Evolutionary conservation across 1,139 yeast species (phyloP).

Genomic region (Nakaseomyces uthaithaninus): DNA sequence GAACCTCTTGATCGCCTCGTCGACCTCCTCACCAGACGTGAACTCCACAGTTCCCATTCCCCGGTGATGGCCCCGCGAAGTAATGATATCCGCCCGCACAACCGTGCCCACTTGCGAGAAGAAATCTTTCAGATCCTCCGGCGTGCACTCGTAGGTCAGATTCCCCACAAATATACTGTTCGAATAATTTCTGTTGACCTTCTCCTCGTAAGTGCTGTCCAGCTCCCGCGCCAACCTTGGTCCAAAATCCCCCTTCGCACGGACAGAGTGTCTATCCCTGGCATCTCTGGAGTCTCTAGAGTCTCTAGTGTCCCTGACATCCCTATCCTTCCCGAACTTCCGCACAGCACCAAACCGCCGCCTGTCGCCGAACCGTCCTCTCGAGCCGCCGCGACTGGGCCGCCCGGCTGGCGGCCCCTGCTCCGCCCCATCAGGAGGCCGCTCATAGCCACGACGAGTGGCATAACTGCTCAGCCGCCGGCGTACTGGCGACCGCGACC

Average conservation of each 20-base stretch:
- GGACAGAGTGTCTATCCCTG: slow-evolving; percentile 14
- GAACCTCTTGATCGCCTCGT: slow-evolving; percentile 61
- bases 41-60: slow-evolving; percentile 95
- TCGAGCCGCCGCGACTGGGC: slow-evolving; percentile 14
- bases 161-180: slow-evolving; percentile 70
- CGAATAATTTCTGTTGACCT: slow-evolving; percentile 57
- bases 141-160: slow-evolving; percentile 56
- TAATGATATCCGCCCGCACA: slow-evolving; percentile 78
- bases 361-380: slow-evolving; percentile 18
- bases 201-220: slow-evolving; percentile 32
- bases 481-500: slow-evolving; percentile 12
- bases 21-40: slow-evolving; percentile 57
- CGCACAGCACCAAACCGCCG: slow-evolving; percentile 10
- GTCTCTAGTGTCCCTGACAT: slow-evolving; percentile 23
- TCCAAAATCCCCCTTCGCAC: slow-evolving; percentile 19
- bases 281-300: too few relatives aligned
- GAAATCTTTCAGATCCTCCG: slow-evolving; percentile 51
- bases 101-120: slow-evolving; percentile 63
- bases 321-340: slow-evolving; percentile 12
- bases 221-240: slow-evolving; percentile 28
- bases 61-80: slow-evolving; percentile 74
- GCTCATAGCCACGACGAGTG: slow-evolving; percentile 5
- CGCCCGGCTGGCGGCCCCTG: too few relatives aligned
- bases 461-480: slow-evolving; percentile 7
- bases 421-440: not conserved